Percentiles rank a stretch among this genome's conserved stretches.
These are phyloP conservation scores for Trichocladium uniseriatum DNA, from an alignment of 495 filamentous ascomycete species.

Conservation along the genomic window DNA sequence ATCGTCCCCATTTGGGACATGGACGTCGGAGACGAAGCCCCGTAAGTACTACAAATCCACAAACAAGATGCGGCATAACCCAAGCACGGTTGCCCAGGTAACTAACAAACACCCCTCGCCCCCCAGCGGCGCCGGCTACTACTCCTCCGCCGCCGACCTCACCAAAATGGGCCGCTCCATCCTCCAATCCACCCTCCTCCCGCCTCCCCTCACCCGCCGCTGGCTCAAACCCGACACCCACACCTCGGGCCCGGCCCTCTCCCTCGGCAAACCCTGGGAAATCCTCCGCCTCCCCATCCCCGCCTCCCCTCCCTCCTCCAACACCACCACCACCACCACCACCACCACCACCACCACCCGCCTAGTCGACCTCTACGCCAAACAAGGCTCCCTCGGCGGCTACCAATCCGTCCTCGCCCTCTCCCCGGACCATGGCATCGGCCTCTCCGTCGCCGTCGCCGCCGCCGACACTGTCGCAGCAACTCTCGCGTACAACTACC, in stretches of 20 bases:
- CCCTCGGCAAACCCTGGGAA: conserved; percentile 51
- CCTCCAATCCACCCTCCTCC: conserved; percentile 37
- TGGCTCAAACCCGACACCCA: conserved; percentile 46
- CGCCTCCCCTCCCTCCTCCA: neutral
- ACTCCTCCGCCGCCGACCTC: conserved; percentile 40
- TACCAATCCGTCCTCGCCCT: conserved; percentile 40
- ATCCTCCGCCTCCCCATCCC: conserved; percentile 21
- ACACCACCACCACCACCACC: no score
- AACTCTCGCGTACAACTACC: neutral
- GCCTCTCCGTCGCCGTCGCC: conserved; percentile 23
- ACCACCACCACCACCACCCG: conserved; percentile 1
- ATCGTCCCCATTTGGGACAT: neutral
- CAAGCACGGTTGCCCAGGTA: no score
- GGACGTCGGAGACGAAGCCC: conserved; percentile 13
- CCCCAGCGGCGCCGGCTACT: conserved; percentile 25
- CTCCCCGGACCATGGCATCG: conserved; percentile 41
- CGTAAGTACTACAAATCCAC: no score
- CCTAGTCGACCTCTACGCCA: conserved; percentile 28
- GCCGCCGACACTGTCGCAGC: neutral
- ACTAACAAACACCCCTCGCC: neutral
- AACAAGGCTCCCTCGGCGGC: conserved; percentile 36
- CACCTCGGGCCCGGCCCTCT: conserved; percentile 31
- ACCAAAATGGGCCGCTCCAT: conserved; percentile 41
- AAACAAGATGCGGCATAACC: no score
- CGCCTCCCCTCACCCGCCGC: conserved; percentile 32